phyloP scores from a whole-genome alignment of 2,329 filamentous ascomycete genomes.

The Chrysoporthe puriensis region DNA sequence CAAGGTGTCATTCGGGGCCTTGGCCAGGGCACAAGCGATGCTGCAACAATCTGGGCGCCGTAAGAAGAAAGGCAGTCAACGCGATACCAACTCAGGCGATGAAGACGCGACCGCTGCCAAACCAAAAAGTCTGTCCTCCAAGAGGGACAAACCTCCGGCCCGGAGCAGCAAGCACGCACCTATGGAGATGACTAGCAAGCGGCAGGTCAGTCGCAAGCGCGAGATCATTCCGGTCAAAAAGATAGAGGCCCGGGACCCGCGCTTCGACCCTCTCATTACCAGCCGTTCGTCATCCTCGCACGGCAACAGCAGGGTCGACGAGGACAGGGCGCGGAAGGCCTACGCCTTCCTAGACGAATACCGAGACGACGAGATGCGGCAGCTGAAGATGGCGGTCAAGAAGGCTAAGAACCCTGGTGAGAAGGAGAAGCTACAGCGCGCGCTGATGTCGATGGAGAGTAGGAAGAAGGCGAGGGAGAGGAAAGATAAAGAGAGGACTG shows the following conservation, averaged over 20 bases:
- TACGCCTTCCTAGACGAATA: slow-evolving; percentile 92
- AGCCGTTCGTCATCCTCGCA: slow-evolving; percentile 31
- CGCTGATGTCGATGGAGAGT: slow-evolving; percentile 78
- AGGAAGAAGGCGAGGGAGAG: slow-evolving; percentile 70
- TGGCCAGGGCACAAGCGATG: slow-evolving; percentile 81
- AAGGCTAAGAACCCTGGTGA: slow-evolving; percentile 64
- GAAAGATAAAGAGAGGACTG: slow-evolving; percentile 69
- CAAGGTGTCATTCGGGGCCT: slow-evolving; percentile 83
- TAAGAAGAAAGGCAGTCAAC: slow-evolving; percentile 34
- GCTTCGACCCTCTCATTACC: slow-evolving; percentile 71
- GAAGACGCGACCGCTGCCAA: slow-evolving; percentile 34
- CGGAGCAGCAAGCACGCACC: slow-evolving; percentile 82
- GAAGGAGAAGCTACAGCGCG: slow-evolving; percentile 72
- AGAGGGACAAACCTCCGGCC: slow-evolving; percentile 41
- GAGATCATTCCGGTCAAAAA: slow-evolving; percentile 68
- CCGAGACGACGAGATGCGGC: slow-evolving; percentile 77
- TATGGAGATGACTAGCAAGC: slow-evolving; percentile 78
- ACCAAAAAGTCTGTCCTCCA: slow-evolving; percentile 30
- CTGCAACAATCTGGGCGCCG: slow-evolving; percentile 46
- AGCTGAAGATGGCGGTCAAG: slow-evolving; percentile 70
- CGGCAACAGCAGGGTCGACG: slow-evolving; percentile 50
- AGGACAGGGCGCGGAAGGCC: slow-evolving; percentile 65
- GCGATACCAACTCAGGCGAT: slow-evolving; percentile 33
- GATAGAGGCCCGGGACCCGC: slow-evolving; percentile 73
- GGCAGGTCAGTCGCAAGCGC: slow-evolving; percentile 79